Conservation (phyloP, 108 stramenopile genomes). For the Pseudonitzschia multiseries region DNA sequence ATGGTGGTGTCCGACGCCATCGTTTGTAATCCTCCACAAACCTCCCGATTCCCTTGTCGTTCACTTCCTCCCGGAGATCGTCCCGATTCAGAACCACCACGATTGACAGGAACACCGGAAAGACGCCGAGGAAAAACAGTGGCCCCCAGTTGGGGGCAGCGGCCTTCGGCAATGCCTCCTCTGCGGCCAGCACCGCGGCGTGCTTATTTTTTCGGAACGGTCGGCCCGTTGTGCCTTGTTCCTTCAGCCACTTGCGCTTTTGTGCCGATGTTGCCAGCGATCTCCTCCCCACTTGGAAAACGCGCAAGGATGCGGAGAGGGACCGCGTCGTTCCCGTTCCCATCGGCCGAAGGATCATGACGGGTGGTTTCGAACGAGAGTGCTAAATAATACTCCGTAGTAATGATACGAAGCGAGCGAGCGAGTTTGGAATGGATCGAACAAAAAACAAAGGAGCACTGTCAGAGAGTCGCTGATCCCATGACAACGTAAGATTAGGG, state of each 20-base stretch:
- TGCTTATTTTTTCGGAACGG: conserved; percentile 12
- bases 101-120: conserved; percentile 34
- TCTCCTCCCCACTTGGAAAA: not conserved
- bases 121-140: conserved; percentile 37
- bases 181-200: not conserved
- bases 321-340: not conserved
- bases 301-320: not conserved
- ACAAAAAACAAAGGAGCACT: too few relatives aligned
- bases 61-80: conserved; percentile 37
- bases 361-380: too few relatives aligned
- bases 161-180: not conserved
- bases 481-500: too few relatives aligned
- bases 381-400: too few relatives aligned
- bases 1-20: not conserved
- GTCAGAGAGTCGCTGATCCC: too few relatives aligned
- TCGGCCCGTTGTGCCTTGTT: not conserved
- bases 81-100: conserved; percentile 24
- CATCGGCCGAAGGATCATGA: not conserved
- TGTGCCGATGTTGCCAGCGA: conserved; percentile 24
- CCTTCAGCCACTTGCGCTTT: conserved; percentile 24
- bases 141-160: conserved; percentile 2
- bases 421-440: too few relatives aligned
- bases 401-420: too few relatives aligned
- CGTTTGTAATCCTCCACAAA: conserved; percentile 14
- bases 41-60: conserved; percentile 10